Evolutionary conservation across 2,329 filamentous ascomycete species (phyloP).

Genomic region (Colletotrichum tabaci): DNA sequence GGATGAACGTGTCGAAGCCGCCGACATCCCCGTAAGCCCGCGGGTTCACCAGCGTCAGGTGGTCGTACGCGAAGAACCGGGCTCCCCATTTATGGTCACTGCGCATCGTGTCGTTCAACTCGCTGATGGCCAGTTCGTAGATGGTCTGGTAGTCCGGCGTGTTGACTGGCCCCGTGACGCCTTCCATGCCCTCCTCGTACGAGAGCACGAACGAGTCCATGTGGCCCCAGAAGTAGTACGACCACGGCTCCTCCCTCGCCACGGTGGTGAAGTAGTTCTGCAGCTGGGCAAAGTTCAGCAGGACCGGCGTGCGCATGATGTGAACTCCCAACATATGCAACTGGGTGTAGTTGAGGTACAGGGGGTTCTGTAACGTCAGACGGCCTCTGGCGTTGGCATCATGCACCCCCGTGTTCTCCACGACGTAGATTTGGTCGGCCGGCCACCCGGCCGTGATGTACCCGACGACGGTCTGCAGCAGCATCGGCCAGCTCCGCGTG

Average conservation of each 20-base stretch:
- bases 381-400: conserved; percentile 63
- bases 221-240: conserved; percentile 70
- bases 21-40: conserved; percentile 64
- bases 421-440: conserved; percentile 67
- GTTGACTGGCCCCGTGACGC: conserved; percentile 46
- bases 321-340: conserved; percentile 66
- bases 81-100: conserved; percentile 62
- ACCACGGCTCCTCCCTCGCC: conserved; percentile 60
- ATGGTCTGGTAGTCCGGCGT: conserved; percentile 58
- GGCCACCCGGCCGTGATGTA: conserved; percentile 75
- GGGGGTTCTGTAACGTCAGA: conserved; percentile 68
- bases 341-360: conserved; percentile 67
- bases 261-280: conserved; percentile 68
- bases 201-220: conserved; percentile 66
- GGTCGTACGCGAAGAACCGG: conserved; percentile 72
- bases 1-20: conserved; percentile 71
- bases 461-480: conserved; percentile 69
- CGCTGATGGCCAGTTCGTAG: conserved; percentile 57
- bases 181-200: conserved; percentile 54
- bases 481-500: conserved; percentile 68
- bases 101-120: conserved; percentile 51
- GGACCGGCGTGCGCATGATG: conserved; percentile 64
- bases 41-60: conserved; percentile 70
- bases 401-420: conserved; percentile 73
- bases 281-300: conserved; percentile 69